Base-by-base conservation (phyloP, 169 alveolate species). In the Plasmodium ovale region DNA sequence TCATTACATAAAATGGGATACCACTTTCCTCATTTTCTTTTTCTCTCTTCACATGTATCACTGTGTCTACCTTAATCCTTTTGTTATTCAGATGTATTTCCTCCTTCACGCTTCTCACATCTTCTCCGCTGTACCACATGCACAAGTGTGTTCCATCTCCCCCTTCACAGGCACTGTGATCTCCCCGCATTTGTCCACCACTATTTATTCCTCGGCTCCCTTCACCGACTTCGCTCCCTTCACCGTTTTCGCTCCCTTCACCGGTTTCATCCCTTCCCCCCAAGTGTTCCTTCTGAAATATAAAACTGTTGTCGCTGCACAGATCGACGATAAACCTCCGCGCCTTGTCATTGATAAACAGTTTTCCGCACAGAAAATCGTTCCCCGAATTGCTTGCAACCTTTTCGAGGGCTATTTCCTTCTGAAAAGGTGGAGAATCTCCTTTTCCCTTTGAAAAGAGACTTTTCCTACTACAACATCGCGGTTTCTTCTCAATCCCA, bases 271-370 rank as follows among this genome's bases (percentile, higher is more conserved):
- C 16, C 7, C 49, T 69, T n/a, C 21, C 72, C 14, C 23, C 62
- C 7, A 59, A 25, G 0, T 25, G 60, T 16, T 49, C 62, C n/a
- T 71, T 56, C 0, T 25, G 51, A 84, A 84, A 84, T 19, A 84
- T 42, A 62, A 68, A 84, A 47, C 91, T 84, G 68, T 84, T 68
- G 49, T 84, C 87, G 27, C 91, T 84, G 31, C 87, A 84, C 9
- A 84, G 47, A 14, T 84, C 91, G n/a, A 84, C 14, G 12, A 84
- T 37, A 71, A 84, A 84, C 29, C 47, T 68, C 10, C 44, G 67
- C 47, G 67, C 91, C 3, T 84, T 42, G 37, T 51, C 31, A 33
- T 84, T 84, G 19, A 84, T 69, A 35, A 82, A 37, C 14, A 82
- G 64, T 23, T 64, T 82, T 14, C 73, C 51, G 21, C 33, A 82